Percentiles rank a stretch among this genome's conserved stretches.
These are phyloP conservation scores for Salix exigua DNA, from an alignment of 345 rosid genomes.

Conservation along the genomic window DNA sequence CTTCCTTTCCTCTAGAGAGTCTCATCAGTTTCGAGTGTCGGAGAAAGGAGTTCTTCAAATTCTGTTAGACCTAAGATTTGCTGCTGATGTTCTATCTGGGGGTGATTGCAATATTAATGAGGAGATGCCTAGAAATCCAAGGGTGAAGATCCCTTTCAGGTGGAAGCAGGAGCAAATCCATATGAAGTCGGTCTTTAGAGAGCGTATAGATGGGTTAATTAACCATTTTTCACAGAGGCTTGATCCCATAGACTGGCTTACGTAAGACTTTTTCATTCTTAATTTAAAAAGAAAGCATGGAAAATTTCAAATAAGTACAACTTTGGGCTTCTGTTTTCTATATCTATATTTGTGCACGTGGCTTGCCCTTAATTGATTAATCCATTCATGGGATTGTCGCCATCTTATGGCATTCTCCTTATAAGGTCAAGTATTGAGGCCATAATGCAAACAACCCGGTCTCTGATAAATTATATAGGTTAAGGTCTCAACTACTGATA, in stretches of 20 bases:
- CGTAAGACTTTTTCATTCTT: constrained; percentile 51
- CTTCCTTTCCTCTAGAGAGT: constrained; percentile 67
- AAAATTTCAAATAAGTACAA: not conserved
- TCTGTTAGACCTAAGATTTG: constrained; percentile 83
- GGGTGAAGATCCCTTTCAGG: constrained; percentile 53
- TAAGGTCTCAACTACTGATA: not conserved
- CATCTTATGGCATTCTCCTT: not conserved
- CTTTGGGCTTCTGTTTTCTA: not conserved
- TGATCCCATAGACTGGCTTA: constrained; percentile 98
- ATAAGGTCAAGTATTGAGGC: not conserved
- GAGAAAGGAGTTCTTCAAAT: constrained; percentile 92
- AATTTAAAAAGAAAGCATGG: not conserved
- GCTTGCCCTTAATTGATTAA: not conserved
- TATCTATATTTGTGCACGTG: not conserved
- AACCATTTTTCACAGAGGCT: constrained; percentile 60
- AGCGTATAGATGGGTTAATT: constrained; percentile 57
- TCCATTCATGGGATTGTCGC: not conserved
- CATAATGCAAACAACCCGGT: not conserved
- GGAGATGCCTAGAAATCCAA: constrained; percentile 49
- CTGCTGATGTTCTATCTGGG: constrained; percentile 79
- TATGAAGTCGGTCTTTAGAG: constrained; percentile 43
- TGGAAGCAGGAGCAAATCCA: constrained; percentile 61
- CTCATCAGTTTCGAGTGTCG: constrained; percentile 60
- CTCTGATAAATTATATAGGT: not conserved
- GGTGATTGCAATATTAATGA: constrained; percentile 48